Percentiles rank a stretch among this genome's conserved stretches.
Conservation (phyloP, 805 yeast genomes). For the Yamadazyma sp. region DNA sequence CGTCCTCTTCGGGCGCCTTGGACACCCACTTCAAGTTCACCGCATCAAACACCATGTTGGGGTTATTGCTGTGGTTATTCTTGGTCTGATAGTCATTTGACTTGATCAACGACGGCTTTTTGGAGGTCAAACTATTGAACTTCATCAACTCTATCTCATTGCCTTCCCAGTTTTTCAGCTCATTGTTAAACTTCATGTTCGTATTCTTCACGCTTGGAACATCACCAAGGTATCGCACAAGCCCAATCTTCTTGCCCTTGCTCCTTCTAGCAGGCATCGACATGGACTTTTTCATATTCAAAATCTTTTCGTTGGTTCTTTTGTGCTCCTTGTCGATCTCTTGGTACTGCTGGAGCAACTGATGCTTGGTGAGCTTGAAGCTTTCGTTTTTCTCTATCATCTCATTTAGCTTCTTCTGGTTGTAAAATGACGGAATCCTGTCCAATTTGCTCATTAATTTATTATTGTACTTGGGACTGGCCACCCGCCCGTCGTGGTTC, state of each 20-base stretch:
- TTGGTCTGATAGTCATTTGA: constrained; percentile 21
- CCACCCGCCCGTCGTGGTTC: constrained; percentile 4
- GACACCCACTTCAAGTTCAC: constrained; percentile 61
- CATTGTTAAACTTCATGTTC: constrained; percentile 56
- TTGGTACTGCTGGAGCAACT: constrained; percentile 31
- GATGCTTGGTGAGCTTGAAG: constrained; percentile 22
- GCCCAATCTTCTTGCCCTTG: constrained; percentile 24
- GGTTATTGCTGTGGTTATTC: constrained; percentile 13
- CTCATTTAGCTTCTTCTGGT: constrained; percentile 13
- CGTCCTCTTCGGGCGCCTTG: constrained; percentile 39
- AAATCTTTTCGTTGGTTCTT: constrained; percentile 13
- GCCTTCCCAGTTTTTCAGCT: constrained; percentile 59
- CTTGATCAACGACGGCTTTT: constrained; percentile 41
- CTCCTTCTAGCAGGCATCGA: constrained; percentile 12
- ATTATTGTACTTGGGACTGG: constrained; percentile 30
- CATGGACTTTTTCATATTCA: constrained; percentile 14
- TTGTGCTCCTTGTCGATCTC: constrained; percentile 22
- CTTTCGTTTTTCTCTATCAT: constrained; percentile 18
- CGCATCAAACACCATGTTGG: constrained; percentile 63
- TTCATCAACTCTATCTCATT: constrained; percentile 56
- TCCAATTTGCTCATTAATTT: constrained; percentile 37
- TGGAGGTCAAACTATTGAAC: constrained; percentile 42
- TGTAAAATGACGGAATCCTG: constrained; percentile 43
- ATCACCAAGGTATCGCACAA: constrained; percentile 30
- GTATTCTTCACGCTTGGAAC: constrained; percentile 19